phyloP scores from a whole-genome alignment of 306 rosid genomes.

The Dryas octopetala region DNA sequence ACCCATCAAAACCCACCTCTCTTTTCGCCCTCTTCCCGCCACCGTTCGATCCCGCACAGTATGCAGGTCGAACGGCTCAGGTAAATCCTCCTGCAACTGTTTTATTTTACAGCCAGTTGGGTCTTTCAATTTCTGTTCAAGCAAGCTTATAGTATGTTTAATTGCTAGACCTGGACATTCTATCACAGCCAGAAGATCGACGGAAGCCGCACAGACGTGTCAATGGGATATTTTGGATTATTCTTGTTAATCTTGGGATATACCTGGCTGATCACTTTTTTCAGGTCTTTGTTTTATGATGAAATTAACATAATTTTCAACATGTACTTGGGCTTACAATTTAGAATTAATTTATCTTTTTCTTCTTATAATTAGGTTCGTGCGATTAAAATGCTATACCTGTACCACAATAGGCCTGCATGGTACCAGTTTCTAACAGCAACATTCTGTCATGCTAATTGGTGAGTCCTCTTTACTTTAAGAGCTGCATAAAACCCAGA shows the following conservation, averaged over 20 bases:
- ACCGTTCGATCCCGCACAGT: conserved; percentile 21
- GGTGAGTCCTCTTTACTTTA: conserved; percentile 51
- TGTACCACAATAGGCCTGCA: conserved; percentile 74
- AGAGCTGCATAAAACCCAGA: background rate
- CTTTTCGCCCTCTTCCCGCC: conserved; percentile 18
- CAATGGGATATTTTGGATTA: conserved; percentile 86
- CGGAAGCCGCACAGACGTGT: conserved; percentile 60
- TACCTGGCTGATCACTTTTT: conserved; percentile 77
- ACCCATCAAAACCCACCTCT: conserved; percentile 19
- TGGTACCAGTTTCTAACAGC: conserved; percentile 97
- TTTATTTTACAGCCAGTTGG: conserved; percentile 36
- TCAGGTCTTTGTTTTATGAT: conserved; percentile 38
- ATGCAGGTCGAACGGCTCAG: conserved; percentile 59
- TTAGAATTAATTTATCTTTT: background rate
- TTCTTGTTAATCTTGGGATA: conserved; percentile 75
- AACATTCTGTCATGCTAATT: conserved; percentile 92
- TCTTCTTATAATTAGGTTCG: conserved; percentile 47
- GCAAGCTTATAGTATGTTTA: background rate
- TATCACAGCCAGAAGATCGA: conserved; percentile 50
- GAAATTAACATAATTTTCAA: background rate
- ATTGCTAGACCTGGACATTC: conserved; percentile 41
- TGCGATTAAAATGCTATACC: conserved; percentile 53
- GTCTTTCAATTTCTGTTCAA: background rate
- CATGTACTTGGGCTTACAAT: background rate
- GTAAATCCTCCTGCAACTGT: conserved; percentile 29